Evolutionary conservation across 768 basidiomycete species (phyloP), one percentile per base, ranked within the genome.

Genomic region (Serendipita sp.): DNA sequence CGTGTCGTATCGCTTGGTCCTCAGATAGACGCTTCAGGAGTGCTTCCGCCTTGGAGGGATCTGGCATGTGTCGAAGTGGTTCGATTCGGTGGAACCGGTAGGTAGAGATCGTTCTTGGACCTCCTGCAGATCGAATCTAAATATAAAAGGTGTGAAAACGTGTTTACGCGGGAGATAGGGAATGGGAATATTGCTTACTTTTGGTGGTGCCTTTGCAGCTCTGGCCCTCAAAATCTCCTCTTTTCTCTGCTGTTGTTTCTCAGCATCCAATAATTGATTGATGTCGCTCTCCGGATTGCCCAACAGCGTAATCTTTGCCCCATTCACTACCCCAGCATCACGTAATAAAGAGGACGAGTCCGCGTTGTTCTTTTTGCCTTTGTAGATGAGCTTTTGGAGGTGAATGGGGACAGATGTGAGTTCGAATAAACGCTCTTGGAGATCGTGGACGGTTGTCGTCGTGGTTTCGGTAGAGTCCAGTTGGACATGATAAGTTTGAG

Each of bases 321-420:
- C 86, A 66, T 82, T 75, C 69, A 79, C 84, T 45, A 90, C 70
- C n/a, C 88, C 87, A 0, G 75, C 76, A 69, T 81, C 73, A 70
- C 70, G 2, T 2, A 80, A 54, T 11, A 72, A 68, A 76, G 69
- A 34, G 70, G 77, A 54, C 65, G 67, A 62, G 3, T 68, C 74
- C 30, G 68, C 70, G 45, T 70, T 67, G 16, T 72, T 65, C 63
- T 75, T 80, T 77, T 85, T 89, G 38, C 88, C 86, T 70, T 83
- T 87, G 75, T 80, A 85, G 7, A 89, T 71, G 46, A 89, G 76
- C 69, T 90, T 91, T 75, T 90, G 88, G 45, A 84, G 74, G 2
- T 77, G 71, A 2, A 82, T 78, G 0, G 86, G 85, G 10, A 89
- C 84, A 30, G 78, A 76, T 1, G 86, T 89, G 34, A 88, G 77